phyloP scores from a whole-genome alignment of 169 alveolate genomes.

The Perkinsus olseni region DNA sequence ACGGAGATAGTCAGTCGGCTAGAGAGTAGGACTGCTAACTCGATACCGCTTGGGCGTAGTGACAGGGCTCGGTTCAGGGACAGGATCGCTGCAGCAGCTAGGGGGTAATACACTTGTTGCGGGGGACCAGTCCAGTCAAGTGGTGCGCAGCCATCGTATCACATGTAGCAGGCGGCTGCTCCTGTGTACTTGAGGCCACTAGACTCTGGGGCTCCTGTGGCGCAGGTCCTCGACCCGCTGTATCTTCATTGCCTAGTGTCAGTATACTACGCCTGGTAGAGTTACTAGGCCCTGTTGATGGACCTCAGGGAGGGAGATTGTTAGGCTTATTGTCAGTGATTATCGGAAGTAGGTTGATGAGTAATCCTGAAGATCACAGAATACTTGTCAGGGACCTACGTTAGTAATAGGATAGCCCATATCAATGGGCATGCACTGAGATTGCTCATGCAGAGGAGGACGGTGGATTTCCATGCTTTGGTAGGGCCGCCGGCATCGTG shows the following conservation, averaged over 20 bases:
- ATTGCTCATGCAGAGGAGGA: background rate
- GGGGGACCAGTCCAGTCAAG: background rate
- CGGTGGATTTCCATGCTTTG: background rate
- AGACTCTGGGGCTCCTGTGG: too few species aligned
- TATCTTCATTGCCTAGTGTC: too few species aligned
- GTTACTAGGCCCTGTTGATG: background rate
- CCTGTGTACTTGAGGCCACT: too few species aligned
- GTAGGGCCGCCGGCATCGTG: background rate
- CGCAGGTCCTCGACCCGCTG: background rate
- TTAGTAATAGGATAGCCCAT: background rate
- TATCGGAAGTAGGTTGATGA: background rate
- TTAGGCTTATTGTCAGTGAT: background rate
- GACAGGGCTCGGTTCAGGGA: background rate
- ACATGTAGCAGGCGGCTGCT: too few species aligned
- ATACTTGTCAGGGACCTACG: background rate
- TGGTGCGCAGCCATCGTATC: too few species aligned
- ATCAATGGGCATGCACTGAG: background rate
- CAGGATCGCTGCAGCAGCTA: background rate
- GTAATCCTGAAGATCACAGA: background rate
- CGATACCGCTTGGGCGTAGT: background rate
- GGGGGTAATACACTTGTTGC: background rate
- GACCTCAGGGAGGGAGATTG: background rate
- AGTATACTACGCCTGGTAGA: background rate
- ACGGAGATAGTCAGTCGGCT: background rate
- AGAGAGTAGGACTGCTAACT: background rate